These are phyloP conservation scores for Aspergillus sclerotioniger DNA, from an alignment of 495 filamentous ascomycete genomes.

Conservation along the genomic window DNA sequence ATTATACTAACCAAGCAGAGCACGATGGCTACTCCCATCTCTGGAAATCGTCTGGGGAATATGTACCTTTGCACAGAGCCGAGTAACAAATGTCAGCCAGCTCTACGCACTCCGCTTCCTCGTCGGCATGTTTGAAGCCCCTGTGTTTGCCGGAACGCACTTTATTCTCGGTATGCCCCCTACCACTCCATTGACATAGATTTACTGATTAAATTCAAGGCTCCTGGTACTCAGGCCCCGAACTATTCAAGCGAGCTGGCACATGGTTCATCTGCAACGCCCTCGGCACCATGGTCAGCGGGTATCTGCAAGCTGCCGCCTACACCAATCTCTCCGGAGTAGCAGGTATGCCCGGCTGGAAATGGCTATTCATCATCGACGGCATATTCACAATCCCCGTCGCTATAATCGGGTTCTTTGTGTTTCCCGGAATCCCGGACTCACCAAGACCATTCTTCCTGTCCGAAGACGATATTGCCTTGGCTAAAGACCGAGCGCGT, in stretches of 20 bases:
- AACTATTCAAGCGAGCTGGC: conserved; percentile 38
- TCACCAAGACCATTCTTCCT: conserved; percentile 43
- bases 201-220: conserved; percentile 19
- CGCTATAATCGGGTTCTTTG: conserved; percentile 41
- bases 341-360: conserved; percentile 45
- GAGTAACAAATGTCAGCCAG: conserved; percentile 31
- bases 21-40: conserved; percentile 37
- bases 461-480: conserved; percentile 31
- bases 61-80: conserved; percentile 37
- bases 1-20: conserved; percentile 16
- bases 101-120: conserved; percentile 54
- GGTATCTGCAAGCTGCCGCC: conserved; percentile 45
- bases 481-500: conserved; percentile 35
- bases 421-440: conserved; percentile 50
- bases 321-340: conserved; percentile 47
- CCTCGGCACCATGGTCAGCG: conserved; percentile 36
- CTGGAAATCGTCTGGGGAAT: conserved; percentile 31
- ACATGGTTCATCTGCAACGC: conserved; percentile 41
- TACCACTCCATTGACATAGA: not conserved
- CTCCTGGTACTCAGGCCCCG: conserved; percentile 40
- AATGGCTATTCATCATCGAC: conserved; percentile 51
- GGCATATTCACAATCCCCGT: conserved; percentile 51
- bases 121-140: conserved; percentile 45
- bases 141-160: conserved; percentile 45
- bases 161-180: conserved; percentile 33